Evolutionary conservation across 106 monocot species (phyloP).

Genomic region (Gastrodia elata): DNA sequence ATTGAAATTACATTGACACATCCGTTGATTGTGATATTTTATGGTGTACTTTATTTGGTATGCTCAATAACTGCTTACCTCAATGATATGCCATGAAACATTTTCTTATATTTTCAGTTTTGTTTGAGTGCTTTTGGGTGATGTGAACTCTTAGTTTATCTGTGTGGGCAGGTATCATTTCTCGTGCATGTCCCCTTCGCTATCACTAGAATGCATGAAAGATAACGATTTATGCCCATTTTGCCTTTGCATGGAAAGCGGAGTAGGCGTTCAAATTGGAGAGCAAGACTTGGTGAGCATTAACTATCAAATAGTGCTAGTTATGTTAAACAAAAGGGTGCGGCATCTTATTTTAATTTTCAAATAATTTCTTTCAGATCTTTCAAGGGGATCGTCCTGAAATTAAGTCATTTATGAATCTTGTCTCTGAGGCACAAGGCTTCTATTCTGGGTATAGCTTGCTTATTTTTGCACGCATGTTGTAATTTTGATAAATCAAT

Average conservation of each 20-base stretch:
- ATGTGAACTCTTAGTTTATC: not conserved
- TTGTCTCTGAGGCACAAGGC: slow-evolving; percentile 28
- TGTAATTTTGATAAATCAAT: not conserved
- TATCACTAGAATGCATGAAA: slow-evolving; percentile 22
- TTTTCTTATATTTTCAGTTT: not conserved
- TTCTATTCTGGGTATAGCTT: slow-evolving; percentile 38
- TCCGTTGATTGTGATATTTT: not conserved
- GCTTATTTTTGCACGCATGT: not conserved
- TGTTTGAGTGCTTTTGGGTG: not conserved
- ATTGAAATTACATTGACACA: not conserved
- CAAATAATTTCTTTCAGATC: slow-evolving; percentile 30
- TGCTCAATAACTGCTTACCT: not conserved
- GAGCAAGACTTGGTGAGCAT: slow-evolving; percentile 32
- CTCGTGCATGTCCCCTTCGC: slow-evolving; percentile 44
- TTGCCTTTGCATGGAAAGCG: slow-evolving; percentile 51
- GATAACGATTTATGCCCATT: slow-evolving; percentile 26
- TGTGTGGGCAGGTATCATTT: slow-evolving; percentile 45
- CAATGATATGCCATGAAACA: not conserved
- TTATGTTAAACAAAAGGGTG: not conserved
- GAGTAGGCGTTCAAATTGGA: slow-evolving; percentile 12
- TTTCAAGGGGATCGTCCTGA: slow-evolving; percentile 37
- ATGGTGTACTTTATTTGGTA: not conserved
- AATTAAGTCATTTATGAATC: slow-evolving; percentile 34
- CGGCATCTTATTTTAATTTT: slow-evolving; percentile 6
- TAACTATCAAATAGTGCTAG: not conserved